Evolutionary conservation across 257 asterid genomes (phyloP), one percentile per base, ranked within the genome.

Genomic region (Paraleonurus japonicus): DNA sequence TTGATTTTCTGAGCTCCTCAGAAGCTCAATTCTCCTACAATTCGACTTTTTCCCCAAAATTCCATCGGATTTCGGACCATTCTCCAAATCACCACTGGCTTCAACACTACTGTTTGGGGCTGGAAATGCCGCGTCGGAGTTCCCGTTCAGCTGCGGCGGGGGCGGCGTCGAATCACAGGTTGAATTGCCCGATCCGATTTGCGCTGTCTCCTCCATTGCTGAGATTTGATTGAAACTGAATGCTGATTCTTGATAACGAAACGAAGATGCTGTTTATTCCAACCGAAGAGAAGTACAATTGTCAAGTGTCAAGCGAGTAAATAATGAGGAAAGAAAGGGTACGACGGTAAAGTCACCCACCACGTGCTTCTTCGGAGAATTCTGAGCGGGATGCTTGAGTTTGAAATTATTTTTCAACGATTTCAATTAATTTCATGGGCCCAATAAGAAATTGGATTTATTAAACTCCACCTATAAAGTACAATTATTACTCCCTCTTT

Each of bases 121-220:
- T 28, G 74, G 79, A 45, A 72, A 62, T n/a, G 28, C 37, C n/a
- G 57, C 67, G 0, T 64, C 69, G 50, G 75, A 43, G 45, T 15
- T 67, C 50, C 33, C 61, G 19, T 7, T 33, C 69, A 60, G 13
- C 27, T 37, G 75, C 33, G 64, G 39, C 50, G 69, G 71, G 4
- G 53, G 75, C 32, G 71, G 39, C 50, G 69, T 73, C 37, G 79
- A 75, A 45, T 62, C 23, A 15, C n/a, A 33, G n/a, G 70, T 67
- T 33, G 73, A 48, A 47, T 60, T 61, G 13, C 30, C 70, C 16
- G 72, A 22, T 48, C 55, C 68, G 58, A 35, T 13, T 12, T 58
- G 58, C 51, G 39, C 50, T 67, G 27, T 23, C 53, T 74, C 87
- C 81, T 79, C 81, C 78, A 75, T 72, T 63, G 79, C 61, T 23